phyloP scores from a whole-genome alignment of 2,329 filamentous ascomycete genomes.

The Claviceps sp. region DNA sequence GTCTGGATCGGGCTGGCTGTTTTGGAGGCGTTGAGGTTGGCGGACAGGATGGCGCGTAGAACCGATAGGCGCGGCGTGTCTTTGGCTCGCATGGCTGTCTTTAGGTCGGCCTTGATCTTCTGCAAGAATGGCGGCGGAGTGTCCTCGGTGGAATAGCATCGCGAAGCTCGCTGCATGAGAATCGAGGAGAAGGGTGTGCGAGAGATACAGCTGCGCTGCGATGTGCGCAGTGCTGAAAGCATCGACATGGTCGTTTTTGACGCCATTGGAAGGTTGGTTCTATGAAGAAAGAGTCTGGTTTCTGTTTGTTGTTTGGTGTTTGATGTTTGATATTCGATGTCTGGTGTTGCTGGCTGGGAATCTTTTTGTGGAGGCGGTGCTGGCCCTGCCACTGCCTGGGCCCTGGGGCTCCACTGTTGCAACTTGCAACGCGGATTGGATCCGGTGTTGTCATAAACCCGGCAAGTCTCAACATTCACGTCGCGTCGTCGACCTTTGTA shows the following conservation, averaged over 20 bases:
- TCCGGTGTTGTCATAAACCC: too few species aligned
- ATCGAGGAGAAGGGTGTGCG: not conserved
- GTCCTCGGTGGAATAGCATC: slow-evolving; percentile 23
- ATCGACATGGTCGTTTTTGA: slow-evolving; percentile 11
- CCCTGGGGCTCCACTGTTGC: not conserved
- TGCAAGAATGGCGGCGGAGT: slow-evolving; percentile 32
- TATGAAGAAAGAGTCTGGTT: not conserved
- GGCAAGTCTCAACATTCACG: too few species aligned
- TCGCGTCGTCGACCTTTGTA: too few species aligned
- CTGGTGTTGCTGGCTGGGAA: not conserved
- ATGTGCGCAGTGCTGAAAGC: slow-evolving; percentile 13
- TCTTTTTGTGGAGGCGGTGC: not conserved
- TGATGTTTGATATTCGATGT: not conserved
- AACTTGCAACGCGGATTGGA: not conserved
- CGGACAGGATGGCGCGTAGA: slow-evolving; percentile 53
- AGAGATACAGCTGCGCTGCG: not conserved
- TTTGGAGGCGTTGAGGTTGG: slow-evolving; percentile 64
- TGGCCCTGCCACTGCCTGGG: too few species aligned
- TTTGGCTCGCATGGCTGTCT: slow-evolving; percentile 52
- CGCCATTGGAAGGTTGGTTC: slow-evolving; percentile 9
- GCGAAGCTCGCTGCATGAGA: slow-evolving; percentile 8
- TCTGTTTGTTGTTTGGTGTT: not conserved
- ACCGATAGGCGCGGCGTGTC: slow-evolving; percentile 52
- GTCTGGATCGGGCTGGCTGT: slow-evolving; percentile 55
- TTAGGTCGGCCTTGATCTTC: slow-evolving; percentile 47